A percentile compares a stretch with the other conserved stretches of the same genome.
These are phyloP conservation scores for Pseudocercospora musae DNA, from an alignment of 2,329 filamentous ascomycete species.

Conservation along the genomic window DNA sequence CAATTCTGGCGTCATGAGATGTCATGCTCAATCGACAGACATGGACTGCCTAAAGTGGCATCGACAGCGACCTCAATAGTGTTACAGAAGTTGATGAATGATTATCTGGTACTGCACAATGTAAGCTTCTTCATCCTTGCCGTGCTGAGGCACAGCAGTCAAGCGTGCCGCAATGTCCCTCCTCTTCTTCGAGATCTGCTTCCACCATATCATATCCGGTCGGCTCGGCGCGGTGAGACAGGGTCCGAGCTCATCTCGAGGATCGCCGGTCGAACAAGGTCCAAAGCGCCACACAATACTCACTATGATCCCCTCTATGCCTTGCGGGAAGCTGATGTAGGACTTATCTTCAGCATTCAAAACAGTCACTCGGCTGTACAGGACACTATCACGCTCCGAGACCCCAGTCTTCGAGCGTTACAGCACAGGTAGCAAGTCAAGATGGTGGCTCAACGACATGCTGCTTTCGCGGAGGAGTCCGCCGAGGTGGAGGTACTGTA, in stretches of 20 bases:
- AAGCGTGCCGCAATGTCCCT: neutral
- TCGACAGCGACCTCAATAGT: neutral
- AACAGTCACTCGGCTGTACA: neutral
- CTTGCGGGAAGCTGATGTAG: neutral
- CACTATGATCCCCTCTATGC: neutral
- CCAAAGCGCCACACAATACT: neutral
- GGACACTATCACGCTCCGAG: neutral
- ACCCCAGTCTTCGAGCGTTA: neutral
- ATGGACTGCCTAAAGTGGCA: neutral
- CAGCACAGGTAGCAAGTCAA: conserved; percentile 7
- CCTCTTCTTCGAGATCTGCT: neutral
- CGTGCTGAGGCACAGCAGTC: neutral
- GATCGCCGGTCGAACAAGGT: neutral
- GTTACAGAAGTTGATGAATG: neutral
- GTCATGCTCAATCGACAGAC: neutral
- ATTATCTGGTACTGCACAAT: neutral
- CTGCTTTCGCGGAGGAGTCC: conserved; percentile 62
- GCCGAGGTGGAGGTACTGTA: conserved; percentile 65
- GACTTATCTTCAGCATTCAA: neutral
- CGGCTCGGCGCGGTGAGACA: neutral
- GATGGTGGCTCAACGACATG: conserved; percentile 57
- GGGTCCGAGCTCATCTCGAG: neutral
- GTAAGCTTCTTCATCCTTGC: neutral
- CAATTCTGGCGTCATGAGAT: neutral
- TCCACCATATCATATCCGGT: neutral